Conservation (phyloP, 768 basidiomycete genomes). For the button mushroom (Agaricus bisporus) region DNA sequence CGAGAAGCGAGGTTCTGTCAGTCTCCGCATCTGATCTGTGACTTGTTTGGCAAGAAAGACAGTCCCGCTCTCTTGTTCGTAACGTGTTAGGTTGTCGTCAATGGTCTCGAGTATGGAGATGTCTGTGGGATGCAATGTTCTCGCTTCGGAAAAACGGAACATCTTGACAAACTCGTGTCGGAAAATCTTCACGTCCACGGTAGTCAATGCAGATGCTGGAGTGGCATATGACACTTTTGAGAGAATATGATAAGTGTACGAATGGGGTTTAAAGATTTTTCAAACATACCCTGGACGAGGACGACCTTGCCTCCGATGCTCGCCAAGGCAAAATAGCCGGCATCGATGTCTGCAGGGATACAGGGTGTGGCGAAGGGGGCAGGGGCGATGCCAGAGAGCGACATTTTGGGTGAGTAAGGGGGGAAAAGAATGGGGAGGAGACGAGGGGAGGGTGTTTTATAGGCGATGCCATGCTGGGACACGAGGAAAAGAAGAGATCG, state of each 20-base stretch:
- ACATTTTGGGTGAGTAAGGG: conserved; percentile 5
- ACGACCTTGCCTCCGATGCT: conserved; percentile 48
- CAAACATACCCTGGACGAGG: conserved; percentile 62
- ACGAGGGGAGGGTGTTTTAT: conserved; percentile 40
- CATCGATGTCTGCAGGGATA: conserved; percentile 27
- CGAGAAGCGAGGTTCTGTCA: conserved; percentile 25
- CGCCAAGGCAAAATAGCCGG: conserved; percentile 49
- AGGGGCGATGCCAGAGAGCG: conserved; percentile 4
- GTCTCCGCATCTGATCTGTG: conserved; percentile 36
- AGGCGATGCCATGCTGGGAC: conserved; percentile 30
- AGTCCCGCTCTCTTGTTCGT: conserved; percentile 54
- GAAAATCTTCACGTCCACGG: conserved; percentile 48
- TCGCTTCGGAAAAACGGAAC: conserved; percentile 45
- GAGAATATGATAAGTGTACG: neutral
- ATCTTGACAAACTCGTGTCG: conserved; percentile 61
- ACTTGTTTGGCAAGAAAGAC: conserved; percentile 53
- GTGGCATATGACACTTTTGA: conserved; percentile 30
- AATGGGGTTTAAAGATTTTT: conserved; percentile 3
- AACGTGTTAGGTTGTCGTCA: conserved; percentile 38
- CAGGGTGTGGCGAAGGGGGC: neutral
- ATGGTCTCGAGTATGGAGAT: conserved; percentile 49
- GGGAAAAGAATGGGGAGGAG: neutral
- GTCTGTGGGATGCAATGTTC: conserved; percentile 42
- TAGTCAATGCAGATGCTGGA: conserved; percentile 36
- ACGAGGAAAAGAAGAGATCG: conserved; percentile 31